Evolutionary conservation across 257 asterid genomes (phyloP), one percentile per base, ranked within the genome.

Genomic region (Fraxinus americana): DNA sequence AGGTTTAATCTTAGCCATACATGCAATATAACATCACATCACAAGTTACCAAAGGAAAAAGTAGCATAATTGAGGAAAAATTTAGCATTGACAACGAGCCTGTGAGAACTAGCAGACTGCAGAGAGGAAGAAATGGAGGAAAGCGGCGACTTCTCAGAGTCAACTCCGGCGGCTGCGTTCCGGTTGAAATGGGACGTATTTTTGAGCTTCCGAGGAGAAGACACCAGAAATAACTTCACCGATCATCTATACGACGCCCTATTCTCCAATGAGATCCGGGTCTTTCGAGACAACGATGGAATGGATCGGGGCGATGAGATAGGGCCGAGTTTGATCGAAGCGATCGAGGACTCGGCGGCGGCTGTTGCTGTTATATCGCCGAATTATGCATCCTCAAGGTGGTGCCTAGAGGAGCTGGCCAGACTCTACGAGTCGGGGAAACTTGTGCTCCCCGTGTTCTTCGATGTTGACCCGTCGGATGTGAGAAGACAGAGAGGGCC

Each of bases 341-440:
- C 57, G 21, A 48, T 48, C 5, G 57, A 48, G 57, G 57, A 48
- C 57, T 48, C 57, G 21, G 57, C n/a, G n/a, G n/a, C 88, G 10
- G 75, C 79, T n/a, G 54, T 84, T 13, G 88, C 79, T 30, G 81
- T 84, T 11, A 77, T 84, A 19, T 84, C 88, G 1, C 43, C 38
- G 17, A 81, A 78, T 9, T 83, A 83, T 21, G 87, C 85, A 35
- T 73, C 81, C 29, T 83, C 87, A 4, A 50, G 75, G 48, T 83
- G 87, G 87, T 84, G 87, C 48, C 77, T 84, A 0, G 85, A 84
- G 67, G 87, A 84, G 80, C 70, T 84, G 57, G 85, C 81, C 0
- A 78, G 30, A 45, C 4, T 45, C 4, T 45, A 0, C n/a, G 54
- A 45, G 54, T 45, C 2, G 12, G 4, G n/a, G n/a, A 48, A 48